Percentiles rank a stretch among this genome's conserved stretches.
These are phyloP conservation scores for Chalaropsis thielavioides DNA, from an alignment of 2,329 filamentous ascomycete genomes.

Conservation along the genomic window DNA sequence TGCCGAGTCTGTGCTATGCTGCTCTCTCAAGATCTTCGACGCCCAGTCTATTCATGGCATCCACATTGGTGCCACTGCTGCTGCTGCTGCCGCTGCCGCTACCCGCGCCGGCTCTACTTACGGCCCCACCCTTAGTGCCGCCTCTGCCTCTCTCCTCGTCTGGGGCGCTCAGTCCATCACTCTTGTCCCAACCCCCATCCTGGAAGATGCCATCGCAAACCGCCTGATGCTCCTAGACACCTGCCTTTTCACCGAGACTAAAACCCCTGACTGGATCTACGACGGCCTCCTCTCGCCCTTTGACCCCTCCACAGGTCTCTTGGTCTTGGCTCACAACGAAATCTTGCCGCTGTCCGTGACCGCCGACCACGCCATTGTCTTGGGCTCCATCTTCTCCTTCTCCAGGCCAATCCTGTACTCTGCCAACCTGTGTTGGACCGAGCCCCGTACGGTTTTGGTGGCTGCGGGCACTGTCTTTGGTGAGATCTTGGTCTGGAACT, in stretches of 20 bases:
- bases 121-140: background rate
- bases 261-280: conserved; percentile 63
- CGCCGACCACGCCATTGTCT: conserved; percentile 24
- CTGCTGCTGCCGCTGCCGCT: too few relatives aligned
- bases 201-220: conserved; percentile 20
- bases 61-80: conserved; percentile 26
- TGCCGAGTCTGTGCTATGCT: conserved; percentile 26
- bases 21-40: conserved; percentile 41
- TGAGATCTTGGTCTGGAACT: conserved; percentile 83
- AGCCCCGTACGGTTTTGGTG: conserved; percentile 48
- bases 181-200: conserved; percentile 23
- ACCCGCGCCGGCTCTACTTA: too few relatives aligned
- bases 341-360: conserved; percentile 39
- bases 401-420: conserved; percentile 81
- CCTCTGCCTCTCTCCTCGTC: conserved; percentile 33
- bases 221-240: background rate
- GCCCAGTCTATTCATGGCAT: conserved; percentile 66
- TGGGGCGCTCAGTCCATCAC: conserved; percentile 56
- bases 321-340: conserved; percentile 82
- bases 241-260: background rate
- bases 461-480: conserved; percentile 89
- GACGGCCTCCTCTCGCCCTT: conserved; percentile 43
- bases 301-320: conserved; percentile 32
- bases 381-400: conserved; percentile 43
- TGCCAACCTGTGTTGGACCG: conserved; percentile 55